Percentiles rank a stretch among this genome's conserved stretches.
Conservation (phyloP, 768 basidiomycete species). For the Russula sp. region DNA sequence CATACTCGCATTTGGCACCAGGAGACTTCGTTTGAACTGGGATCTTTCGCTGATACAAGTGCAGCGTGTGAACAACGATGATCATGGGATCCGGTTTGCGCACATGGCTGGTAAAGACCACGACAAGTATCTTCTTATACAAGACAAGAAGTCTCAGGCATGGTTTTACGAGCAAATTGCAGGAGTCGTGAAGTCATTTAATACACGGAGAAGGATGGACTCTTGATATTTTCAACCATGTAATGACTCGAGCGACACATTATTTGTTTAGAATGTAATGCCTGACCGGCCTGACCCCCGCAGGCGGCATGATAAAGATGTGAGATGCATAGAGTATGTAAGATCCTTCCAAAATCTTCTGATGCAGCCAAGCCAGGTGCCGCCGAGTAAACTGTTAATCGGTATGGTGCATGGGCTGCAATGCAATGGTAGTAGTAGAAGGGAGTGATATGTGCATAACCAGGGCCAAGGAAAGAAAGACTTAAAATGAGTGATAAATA, state of each 20-base stretch:
- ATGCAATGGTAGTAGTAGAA: not conserved
- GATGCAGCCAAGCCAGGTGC: conserved; percentile 5
- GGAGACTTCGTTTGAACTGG: conserved; percentile 82
- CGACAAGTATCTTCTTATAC: conserved; percentile 70
- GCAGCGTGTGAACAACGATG: conserved; percentile 82
- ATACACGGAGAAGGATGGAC: conserved; percentile 68
- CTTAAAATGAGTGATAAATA: conserved; percentile 21
- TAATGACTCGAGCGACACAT: not conserved
- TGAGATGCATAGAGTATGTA: conserved; percentile 16
- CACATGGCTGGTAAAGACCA: conserved; percentile 70
- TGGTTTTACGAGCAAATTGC: conserved; percentile 81
- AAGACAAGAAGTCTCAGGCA: conserved; percentile 62
- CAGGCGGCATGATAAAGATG: conserved; percentile 9
- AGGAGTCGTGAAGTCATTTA: conserved; percentile 69
- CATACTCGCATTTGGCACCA: conserved; percentile 79
- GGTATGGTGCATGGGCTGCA: conserved; percentile 8
- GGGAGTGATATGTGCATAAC: not conserved
- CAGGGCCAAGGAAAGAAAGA: not conserved
- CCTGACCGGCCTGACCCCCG: not conserved
- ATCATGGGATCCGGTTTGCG: conserved; percentile 82
- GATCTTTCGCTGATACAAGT: conserved; percentile 83
- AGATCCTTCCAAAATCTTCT: not conserved
- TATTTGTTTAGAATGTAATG: conserved; percentile 9
- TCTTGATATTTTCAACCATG: conserved; percentile 21
- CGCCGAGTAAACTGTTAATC: not conserved